Evolutionary conservation across 306 rosid genomes (phyloP).

Genomic region (Cicer yamashitae): DNA sequence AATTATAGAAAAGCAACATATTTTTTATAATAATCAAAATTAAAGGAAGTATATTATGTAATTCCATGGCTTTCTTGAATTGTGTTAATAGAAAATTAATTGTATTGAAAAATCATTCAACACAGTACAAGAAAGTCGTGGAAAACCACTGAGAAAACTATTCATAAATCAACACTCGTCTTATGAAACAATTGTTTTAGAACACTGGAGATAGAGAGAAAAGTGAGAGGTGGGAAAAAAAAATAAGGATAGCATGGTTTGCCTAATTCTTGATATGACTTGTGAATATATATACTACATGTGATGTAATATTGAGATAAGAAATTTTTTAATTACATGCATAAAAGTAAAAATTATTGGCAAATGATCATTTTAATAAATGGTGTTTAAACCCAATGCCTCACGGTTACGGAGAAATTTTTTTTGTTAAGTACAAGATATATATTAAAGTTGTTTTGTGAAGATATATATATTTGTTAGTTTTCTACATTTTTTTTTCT

Average conservation of each 20-base stretch:
- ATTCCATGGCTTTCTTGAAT: conserved; percentile 65
- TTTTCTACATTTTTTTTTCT: no score
- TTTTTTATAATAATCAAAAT: neutral
- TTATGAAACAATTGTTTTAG: neutral
- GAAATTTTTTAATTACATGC: no score
- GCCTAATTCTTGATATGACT: neutral
- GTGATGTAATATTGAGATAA: neutral
- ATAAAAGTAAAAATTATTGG: no score
- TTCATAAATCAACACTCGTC: conserved; percentile 20
- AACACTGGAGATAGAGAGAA: neutral
- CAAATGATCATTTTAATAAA: no score
- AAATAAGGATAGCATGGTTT: neutral
- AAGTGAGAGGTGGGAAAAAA: neutral
- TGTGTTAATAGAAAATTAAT: conserved; percentile 29
- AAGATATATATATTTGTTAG: no score
- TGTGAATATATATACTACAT: conserved; percentile 13
- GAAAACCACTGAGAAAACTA: conserved; percentile 66
- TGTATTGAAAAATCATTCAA: conserved; percentile 15
- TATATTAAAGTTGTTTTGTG: no score
- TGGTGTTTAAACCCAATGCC: no score
- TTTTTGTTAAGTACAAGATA: no score
- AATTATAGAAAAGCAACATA: neutral
- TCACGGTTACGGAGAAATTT: no score
- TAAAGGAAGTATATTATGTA: conserved; percentile 49
- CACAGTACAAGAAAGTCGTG: conserved; percentile 85